phyloP scores from a whole-genome alignment of 345 rosid genomes.

The Bruguiera parviflora region DNA sequence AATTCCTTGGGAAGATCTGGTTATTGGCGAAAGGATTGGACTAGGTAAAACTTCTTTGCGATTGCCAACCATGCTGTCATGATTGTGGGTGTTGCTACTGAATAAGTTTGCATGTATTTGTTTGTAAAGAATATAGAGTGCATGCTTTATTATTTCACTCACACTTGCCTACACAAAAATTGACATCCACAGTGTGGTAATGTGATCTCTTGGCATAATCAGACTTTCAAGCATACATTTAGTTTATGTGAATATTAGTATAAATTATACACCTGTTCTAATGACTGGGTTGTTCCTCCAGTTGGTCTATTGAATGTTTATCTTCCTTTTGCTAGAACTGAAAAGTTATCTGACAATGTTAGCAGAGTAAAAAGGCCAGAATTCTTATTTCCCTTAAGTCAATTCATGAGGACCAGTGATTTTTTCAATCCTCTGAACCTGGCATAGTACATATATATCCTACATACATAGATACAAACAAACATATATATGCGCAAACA shows the following conservation, averaged over 20 bases:
- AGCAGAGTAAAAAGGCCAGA: neutral
- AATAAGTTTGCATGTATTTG: neutral
- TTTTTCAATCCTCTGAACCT: too few relatives aligned
- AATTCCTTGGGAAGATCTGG: constrained; percentile 97
- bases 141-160: neutral
- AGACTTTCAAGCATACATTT: neutral
- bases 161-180: too few relatives aligned
- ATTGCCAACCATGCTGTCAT: constrained; percentile 12
- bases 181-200: too few relatives aligned
- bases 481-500: too few relatives aligned
- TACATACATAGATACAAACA: too few relatives aligned
- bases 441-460: too few relatives aligned
- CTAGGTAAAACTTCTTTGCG: constrained; percentile 52
- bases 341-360: neutral
- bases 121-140: neutral
- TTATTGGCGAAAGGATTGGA: constrained; percentile 96
- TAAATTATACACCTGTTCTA: neutral
- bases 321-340: neutral
- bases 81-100: neutral
- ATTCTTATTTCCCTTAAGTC: too few relatives aligned
- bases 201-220: neutral
- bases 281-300: too few relatives aligned
- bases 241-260: neutral
- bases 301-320: neutral
- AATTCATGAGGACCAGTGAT: too few relatives aligned